Evolutionary conservation across 2,329 filamentous ascomycete species (phyloP), one percentile per base, ranked within the genome.

Genomic region (Mycosphaerella sp.): DNA sequence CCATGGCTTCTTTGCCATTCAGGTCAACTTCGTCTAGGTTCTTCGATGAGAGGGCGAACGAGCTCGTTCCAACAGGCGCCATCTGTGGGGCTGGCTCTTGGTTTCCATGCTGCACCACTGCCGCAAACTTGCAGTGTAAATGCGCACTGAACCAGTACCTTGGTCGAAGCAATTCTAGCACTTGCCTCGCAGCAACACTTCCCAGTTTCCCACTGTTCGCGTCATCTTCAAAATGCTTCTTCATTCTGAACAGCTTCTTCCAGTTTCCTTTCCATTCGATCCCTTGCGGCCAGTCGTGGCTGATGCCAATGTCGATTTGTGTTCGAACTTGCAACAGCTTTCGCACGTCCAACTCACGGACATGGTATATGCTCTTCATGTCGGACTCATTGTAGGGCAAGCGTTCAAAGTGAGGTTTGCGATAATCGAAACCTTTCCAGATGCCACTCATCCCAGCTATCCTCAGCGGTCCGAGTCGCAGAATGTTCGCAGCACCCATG

Each of bases 401-500:
- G 12, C 91, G 80, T 73, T 98, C 93, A 60, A 82, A 80, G 67
- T 97, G 92, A 8, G 85, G 77, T 69, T 87, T 91, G 57, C 82
- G 81, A 72, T 95, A 98, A 72, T 96, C 86, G 65, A 85, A 86
- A 1, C 84, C 86, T 70, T 96, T 96, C 87, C 89, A 98, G 59
- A 98, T 98, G 5, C 93, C 93, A 50, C 89, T 93, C 69, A 97
- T 76, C 4, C 86, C 92, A 36, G 89, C 88, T 58, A 98, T 95
- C 21, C 93, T 84, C 46, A 98, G 74, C 1, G 88, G 86, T 0
- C 92, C 92, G 32, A 95, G 76, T 14, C 86, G 84, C 40, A 98
- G 69, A 7, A 98, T 85, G 67, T 95, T 96, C 56, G 93, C 89
- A 34, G 90, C 89, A 46, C 93, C 93, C 70, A 97, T 80, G 73